Evolutionary conservation across 2,329 filamentous ascomycete genomes (phyloP).

Genomic region (Pyrenophora teres): DNA sequence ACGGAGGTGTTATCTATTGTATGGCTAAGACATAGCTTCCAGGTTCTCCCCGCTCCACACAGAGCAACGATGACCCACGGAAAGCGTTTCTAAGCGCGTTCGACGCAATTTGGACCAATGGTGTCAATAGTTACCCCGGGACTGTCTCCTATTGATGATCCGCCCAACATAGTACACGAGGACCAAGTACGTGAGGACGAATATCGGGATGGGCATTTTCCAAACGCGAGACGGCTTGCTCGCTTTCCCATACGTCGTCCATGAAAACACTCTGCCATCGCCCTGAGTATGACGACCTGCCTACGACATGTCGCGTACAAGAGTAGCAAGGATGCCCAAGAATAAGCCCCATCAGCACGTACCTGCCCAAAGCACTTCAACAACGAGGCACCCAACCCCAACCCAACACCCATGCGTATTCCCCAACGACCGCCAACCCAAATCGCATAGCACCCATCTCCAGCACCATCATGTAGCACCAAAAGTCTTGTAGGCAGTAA

Average conservation of each 20-base stretch:
- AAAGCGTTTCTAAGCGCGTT: slow-evolving; percentile 1
- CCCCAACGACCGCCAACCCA: slow-evolving; percentile 13
- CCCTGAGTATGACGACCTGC: neutral
- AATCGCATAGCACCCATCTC: slow-evolving; percentile 35
- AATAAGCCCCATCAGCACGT: slow-evolving; percentile 5
- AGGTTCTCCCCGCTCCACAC: slow-evolving; percentile 2
- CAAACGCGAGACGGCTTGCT: too few relatives aligned
- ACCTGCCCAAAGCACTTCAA: slow-evolving; percentile 15
- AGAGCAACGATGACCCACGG: slow-evolving; percentile 1
- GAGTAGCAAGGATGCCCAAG: slow-evolving; percentile 1
- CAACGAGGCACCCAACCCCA: slow-evolving; percentile 11
- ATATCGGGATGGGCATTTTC: too few relatives aligned
- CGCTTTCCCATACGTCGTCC: too few relatives aligned
- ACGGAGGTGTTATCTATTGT: slow-evolving; percentile 11
- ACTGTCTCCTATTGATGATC: too few relatives aligned
- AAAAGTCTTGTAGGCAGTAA: slow-evolving; percentile 38
- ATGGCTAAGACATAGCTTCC: slow-evolving; percentile 22
- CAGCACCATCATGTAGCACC: slow-evolving; percentile 41
- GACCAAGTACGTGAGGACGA: too few relatives aligned
- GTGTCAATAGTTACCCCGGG: too few relatives aligned
- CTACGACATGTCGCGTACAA: neutral
- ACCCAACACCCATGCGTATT: slow-evolving; percentile 11
- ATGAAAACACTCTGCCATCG: too few relatives aligned
- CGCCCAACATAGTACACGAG: too few relatives aligned
- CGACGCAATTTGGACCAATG: neutral